Base-by-base conservation (phyloP, 371 early-diverging fungal species). In the Cokeromyces recurvatus region DNA sequence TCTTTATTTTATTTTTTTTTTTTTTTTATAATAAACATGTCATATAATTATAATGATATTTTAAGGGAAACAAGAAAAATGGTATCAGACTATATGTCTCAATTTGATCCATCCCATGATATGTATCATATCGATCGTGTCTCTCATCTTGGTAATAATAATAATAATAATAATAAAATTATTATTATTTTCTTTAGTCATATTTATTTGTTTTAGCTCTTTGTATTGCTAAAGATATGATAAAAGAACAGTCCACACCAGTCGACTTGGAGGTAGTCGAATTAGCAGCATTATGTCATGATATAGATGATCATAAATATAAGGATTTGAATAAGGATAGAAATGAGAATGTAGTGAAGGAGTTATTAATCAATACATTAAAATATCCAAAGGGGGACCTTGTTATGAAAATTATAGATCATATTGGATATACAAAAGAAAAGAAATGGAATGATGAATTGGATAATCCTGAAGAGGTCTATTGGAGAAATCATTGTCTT, bases 121-220 rank as follows among this genome's bases (percentile, higher is more conserved):
- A 85, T 78, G 73, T 52, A 77, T 11, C 90, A 90, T 66, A 82
- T 89, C 14, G 76, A 87, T 37, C 79, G 90, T 19, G 90, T 90
- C 2, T 68, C 75, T n/a, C 52, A 71, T 16, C 61, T 78, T 37
- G 89, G 82, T 82, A 61, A 50, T 19, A 17, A 15, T 20, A 3
- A 17, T 16, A 21, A 29, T 17, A 15, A 12, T 16, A 12, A 29
- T 6, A 48, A 32, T 22, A 9, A 24, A n/a, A 22, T 12, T 42
- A 15, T 2, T 24, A 27, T 38, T 9, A n/a, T 10, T 17, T 24
- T 31, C 9, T 29, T 42, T 19, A 29, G 47, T 19, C 24, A 34
- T 11, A 42, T 20, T 32, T 44, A n/a, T 21, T 17, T 42, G 20
- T 17, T 17, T 15, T 40, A 74, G 74, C 65, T n/a, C 51, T 70